phyloP scores from a whole-genome alignment of 352 stramenopile genomes.

The Aphanomyces euteiches region DNA sequence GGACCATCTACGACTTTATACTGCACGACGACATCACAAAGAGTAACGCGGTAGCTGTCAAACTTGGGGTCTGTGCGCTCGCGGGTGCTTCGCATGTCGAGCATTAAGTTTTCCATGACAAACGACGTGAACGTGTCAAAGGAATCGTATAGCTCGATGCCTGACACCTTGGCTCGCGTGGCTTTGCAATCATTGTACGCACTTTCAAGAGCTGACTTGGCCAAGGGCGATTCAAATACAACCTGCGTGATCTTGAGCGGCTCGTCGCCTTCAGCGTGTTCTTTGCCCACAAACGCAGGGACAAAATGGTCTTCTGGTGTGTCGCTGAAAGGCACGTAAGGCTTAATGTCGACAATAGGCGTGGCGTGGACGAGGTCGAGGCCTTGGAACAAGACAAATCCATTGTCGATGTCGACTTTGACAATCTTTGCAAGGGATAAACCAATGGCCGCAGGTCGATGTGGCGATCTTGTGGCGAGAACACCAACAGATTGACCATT shows the following conservation, averaged over 20 bases:
- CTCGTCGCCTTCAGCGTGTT: slow-evolving; percentile 27
- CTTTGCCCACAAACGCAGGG: slow-evolving; percentile 19
- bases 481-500: slow-evolving; percentile 69
- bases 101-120: slow-evolving; percentile 21
- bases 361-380: slow-evolving; percentile 96
- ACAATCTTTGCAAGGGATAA: slow-evolving; percentile 87
- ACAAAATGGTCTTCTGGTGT: slow-evolving; percentile 5
- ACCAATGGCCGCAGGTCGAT: slow-evolving; percentile 94
- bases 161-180: slow-evolving; percentile 9
- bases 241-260: slow-evolving; percentile 22
- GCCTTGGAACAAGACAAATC: slow-evolving; percentile 44
- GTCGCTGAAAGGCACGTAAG: slow-evolving; percentile 80
- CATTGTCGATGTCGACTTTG: slow-evolving; percentile 60
- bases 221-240: not conserved
- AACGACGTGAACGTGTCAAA: slow-evolving; percentile 13
- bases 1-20: slow-evolving; percentile 12
- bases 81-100: slow-evolving; percentile 27
- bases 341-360: slow-evolving; percentile 97
- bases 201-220: not conserved
- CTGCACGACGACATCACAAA: slow-evolving; percentile 19
- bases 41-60: slow-evolving; percentile 18
- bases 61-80: slow-evolving; percentile 29
- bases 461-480: slow-evolving; percentile 95
- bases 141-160: slow-evolving; percentile 14
- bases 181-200: slow-evolving; percentile 10